A percentile compares a stretch with the other conserved stretches of the same genome.
phyloP scores from a whole-genome alignment of 2,329 filamentous ascomycete species.

The Balansia obtecta region DNA sequence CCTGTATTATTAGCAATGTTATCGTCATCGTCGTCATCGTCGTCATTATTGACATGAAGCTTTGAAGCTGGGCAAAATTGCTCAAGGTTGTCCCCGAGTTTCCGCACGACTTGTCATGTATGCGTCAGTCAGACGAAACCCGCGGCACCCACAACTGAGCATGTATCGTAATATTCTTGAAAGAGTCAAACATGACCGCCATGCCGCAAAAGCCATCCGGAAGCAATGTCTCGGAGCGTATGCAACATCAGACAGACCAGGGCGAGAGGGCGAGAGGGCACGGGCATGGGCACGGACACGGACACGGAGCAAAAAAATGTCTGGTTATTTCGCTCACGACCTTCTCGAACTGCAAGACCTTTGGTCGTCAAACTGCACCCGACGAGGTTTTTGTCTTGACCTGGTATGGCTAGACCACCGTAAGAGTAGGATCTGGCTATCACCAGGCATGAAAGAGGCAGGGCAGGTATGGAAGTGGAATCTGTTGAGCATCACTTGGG shows the following conservation, averaged over 20 bases:
- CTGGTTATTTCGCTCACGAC: not conserved
- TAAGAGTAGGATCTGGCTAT: no score
- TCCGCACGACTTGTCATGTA: not conserved
- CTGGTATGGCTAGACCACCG: no score
- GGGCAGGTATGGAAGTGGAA: no score
- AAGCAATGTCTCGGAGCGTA: not conserved
- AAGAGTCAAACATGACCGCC: not conserved
- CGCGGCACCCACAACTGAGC: not conserved
- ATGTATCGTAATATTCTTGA: not conserved
- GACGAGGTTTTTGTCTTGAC: not conserved
- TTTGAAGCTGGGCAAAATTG: not conserved
- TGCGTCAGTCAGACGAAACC: not conserved
- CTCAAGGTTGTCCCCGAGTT: not conserved
- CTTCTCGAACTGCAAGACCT: not conserved
- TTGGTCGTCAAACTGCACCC: not conserved
- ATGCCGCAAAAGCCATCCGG: not conserved
- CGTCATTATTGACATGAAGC: no score
- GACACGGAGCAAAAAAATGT: not conserved
- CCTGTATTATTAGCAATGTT: no score
- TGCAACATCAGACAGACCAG: not conserved
- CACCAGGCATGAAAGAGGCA: no score
- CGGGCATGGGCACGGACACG: no score
- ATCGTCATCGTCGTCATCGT: no score
- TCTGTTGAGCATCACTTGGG: no score
- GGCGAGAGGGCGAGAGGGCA: no score